phyloP scores from a whole-genome alignment of 2,329 filamentous ascomycete species.

The Bipolaris bicolor region DNA sequence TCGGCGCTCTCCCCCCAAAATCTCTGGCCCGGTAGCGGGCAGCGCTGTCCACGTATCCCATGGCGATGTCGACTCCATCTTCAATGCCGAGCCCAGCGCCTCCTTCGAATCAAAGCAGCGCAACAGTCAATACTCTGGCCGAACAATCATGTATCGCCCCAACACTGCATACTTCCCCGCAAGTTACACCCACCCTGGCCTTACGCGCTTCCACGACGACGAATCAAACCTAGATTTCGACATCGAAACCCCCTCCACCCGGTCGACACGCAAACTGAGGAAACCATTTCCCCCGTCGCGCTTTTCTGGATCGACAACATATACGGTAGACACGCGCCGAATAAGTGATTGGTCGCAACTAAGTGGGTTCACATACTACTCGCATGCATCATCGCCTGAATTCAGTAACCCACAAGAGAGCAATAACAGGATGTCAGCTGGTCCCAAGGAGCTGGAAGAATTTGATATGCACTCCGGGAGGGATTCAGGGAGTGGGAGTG shows the following conservation, averaged over 20 bases:
- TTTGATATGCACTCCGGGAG: not conserved
- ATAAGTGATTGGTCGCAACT: constrained; percentile 32
- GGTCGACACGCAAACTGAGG: constrained; percentile 17
- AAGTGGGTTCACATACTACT: constrained; percentile 26
- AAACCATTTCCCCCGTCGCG: constrained; percentile 17
- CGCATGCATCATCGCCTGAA: constrained; percentile 5
- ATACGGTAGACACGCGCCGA: constrained; percentile 18
- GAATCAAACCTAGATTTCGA: constrained; percentile 37
- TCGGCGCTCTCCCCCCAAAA: not conserved
- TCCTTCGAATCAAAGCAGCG: not conserved
- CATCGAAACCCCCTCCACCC: constrained; percentile 23
- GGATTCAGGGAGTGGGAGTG: not conserved
- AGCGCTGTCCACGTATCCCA: constrained; percentile 12
- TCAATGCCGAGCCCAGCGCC: not conserved
- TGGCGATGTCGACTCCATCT: constrained; percentile 7
- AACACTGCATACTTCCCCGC: constrained; percentile 16
- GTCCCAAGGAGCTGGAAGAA: constrained; percentile 2
- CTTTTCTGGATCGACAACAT: constrained; percentile 11
- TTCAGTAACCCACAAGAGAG: not conserved
- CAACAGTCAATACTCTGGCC: constrained; percentile 16
- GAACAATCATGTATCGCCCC: constrained; percentile 23
- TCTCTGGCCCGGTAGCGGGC: constrained; percentile 17
- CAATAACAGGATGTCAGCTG: not conserved
- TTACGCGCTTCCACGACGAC: constrained; percentile 31
- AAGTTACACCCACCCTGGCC: not conserved